phyloP scores from a whole-genome alignment of 441 rosid genomes.

The Theobroma grandiflorum region DNA sequence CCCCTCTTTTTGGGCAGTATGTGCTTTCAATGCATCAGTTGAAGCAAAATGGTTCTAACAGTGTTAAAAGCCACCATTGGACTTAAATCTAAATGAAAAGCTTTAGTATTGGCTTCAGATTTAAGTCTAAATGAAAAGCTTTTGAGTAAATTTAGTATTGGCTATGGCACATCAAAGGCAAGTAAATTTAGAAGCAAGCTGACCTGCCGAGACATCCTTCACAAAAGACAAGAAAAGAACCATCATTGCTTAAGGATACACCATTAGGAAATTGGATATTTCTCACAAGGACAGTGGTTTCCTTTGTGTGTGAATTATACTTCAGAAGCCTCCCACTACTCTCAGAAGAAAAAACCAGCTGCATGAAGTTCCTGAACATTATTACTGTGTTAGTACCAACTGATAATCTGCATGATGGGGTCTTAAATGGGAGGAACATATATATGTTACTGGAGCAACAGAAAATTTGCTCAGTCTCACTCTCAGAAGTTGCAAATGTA shows the following conservation, averaged over 20 bases:
- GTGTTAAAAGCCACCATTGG: neutral
- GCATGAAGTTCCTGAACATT: constrained; percentile 80
- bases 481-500: neutral
- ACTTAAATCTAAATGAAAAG: neutral
- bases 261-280: constrained; percentile 89
- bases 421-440: neutral
- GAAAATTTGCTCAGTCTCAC: neutral
- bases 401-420: neutral
- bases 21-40: neutral
- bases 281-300: constrained; percentile 65
- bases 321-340: constrained; percentile 75
- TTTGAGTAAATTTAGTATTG: neutral
- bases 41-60: neutral
- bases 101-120: neutral
- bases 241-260: constrained; percentile 82
- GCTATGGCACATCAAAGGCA: neutral
- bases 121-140: neutral
- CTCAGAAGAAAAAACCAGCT: constrained; percentile 77
- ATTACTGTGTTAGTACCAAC: constrained; percentile 1
- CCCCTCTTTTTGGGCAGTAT: neutral
- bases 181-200: constrained; percentile 28
- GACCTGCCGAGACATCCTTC: constrained; percentile 75
- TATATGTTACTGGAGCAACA: neutral
- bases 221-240: constrained; percentile 73
- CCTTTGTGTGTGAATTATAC: constrained; percentile 67